Base-by-base conservation (phyloP, 495 filamentous ascomycete genomes). In the Penicillium bovifimosum region DNA sequence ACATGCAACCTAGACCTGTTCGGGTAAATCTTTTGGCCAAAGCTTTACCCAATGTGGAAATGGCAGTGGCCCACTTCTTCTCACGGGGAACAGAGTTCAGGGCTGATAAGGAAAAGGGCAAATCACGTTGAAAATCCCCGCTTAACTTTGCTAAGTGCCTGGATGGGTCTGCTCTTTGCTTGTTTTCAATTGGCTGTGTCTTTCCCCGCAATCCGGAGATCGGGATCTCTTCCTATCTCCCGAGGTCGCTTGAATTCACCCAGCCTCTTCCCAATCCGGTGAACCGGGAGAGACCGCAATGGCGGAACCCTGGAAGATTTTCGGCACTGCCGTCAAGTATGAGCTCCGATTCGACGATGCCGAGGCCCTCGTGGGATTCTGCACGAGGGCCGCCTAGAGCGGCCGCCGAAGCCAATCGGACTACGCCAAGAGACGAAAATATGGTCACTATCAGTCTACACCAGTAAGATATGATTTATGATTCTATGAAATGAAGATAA, bases 21-120 rank as follows among this genome's bases (percentile, higher is more conserved):
- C 18, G 7, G 47, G 53, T 24, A 56, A 56, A 29, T 41, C 20
- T 56, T 56, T 33, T 27, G 53, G 9, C 53, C 53, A 56, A 2
- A 40, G 6, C 16, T 16, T 6, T 17, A 18, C 35, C n/a, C 2
- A 14, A 38, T 14, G 3, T 2, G 8, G 9, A 14, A 17, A 16
- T 17, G 16, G 9, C 4, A 38, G 35, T 18, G 16, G 16, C 17
- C 35, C 14, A 18, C 16, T 14, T 10, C n/a, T 14, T 38, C 10
- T 18, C 20, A 24, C 20, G 20, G 20, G 20, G 2, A 8, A 14
- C 9, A 38, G 16, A 38, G 16, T 38, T 8, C 6, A 5, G 16
- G 16, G 1, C 2, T n/a, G 41, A 42, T 42, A 42, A 42, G 41
- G 28, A 24, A 24, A 26, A 16, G 7, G 14, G n/a, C 17, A 16